Conservation (phyloP, 2,329 filamentous ascomycete species). For the Hypoxylon sp. region DNA sequence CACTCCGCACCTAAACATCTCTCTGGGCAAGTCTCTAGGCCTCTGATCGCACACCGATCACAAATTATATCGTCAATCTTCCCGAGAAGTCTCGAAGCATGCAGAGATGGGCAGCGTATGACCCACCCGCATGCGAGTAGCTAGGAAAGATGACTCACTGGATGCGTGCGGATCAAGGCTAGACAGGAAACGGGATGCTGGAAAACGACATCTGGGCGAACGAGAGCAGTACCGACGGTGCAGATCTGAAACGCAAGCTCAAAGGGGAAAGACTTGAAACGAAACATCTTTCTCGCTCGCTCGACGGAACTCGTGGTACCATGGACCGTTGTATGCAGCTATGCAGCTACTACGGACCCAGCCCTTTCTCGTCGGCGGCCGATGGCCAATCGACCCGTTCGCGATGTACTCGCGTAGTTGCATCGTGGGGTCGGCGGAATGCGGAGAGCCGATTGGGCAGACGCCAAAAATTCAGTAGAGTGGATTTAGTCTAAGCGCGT, state of each 20-base stretch:
- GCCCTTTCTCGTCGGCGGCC: conserved; percentile 2
- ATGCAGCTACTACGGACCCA: background rate
- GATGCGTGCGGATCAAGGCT: conserved; percentile 6
- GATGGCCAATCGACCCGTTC: conserved; percentile 26
- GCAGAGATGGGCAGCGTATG: conserved; percentile 28
- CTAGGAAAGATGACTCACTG: conserved; percentile 47
- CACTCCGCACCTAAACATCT: conserved; percentile 18
- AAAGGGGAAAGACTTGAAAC: conserved; percentile 46
- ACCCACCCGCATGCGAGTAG: conserved; percentile 31
- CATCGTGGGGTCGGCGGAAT: conserved; percentile 23
- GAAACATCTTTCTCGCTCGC: conserved; percentile 29
- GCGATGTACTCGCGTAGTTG: conserved; percentile 30
- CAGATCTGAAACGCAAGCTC: conserved; percentile 47
- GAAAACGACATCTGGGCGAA: conserved; percentile 24
- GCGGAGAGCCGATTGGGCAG: conserved; percentile 28
- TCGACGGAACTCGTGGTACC: background rate
- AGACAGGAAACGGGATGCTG: conserved; percentile 12
- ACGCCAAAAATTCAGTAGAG: background rate
- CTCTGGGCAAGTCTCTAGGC: conserved; percentile 5
- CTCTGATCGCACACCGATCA: conserved; percentile 3
- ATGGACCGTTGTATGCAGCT: no score
- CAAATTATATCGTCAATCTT: conserved; percentile 5
- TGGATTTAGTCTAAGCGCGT: conserved; percentile 1
- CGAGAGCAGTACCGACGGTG: conserved; percentile 29
- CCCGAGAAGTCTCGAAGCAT: conserved; percentile 8